Evolutionary conservation across 768 basidiomycete genomes (phyloP).

Genomic region (Lactarius pseudohatsudake): DNA sequence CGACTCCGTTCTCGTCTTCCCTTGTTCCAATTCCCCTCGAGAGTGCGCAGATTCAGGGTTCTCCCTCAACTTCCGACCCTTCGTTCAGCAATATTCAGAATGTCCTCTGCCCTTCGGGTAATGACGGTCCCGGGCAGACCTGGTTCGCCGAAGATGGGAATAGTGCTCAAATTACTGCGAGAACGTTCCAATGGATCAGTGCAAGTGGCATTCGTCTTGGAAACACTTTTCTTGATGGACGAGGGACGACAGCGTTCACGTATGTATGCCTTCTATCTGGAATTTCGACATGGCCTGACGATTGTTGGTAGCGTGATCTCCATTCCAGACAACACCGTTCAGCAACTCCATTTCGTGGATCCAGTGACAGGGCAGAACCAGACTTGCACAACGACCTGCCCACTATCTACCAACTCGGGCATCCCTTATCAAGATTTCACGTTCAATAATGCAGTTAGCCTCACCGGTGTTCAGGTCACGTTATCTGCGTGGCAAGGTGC

Average conservation of each 20-base stretch:
- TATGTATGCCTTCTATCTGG: constrained; percentile 38
- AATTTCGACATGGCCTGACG: constrained; percentile 22
- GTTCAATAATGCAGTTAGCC: constrained; percentile 56
- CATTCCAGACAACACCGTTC: constrained; percentile 85
- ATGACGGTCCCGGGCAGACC: constrained; percentile 73
- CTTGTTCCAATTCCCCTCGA: constrained; percentile 77
- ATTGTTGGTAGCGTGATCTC: constrained; percentile 63
- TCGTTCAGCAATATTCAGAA: constrained; percentile 63
- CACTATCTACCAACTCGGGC: constrained; percentile 71
- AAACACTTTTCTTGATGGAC: constrained; percentile 80
- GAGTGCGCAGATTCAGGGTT: constrained; percentile 55
- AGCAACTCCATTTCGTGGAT: constrained; percentile 75
- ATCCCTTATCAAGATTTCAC: constrained; percentile 93
- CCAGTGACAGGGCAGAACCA: constrained; percentile 68
- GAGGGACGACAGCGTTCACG: constrained; percentile 90
- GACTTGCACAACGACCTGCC: constrained; percentile 79
- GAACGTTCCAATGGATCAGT: constrained; percentile 70
- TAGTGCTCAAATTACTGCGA: constrained; percentile 70
- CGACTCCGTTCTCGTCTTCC: constrained; percentile 85
- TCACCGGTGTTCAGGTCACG: constrained; percentile 89
- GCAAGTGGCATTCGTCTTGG: constrained; percentile 84
- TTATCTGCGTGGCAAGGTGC: constrained; percentile 73
- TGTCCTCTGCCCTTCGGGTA: constrained; percentile 85
- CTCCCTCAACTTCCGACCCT: constrained; percentile 59
- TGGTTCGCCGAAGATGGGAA: constrained; percentile 83